These are phyloP conservation scores for Moniliella sp. DNA, from an alignment of 1,284 basidiomycete genomes.

Conservation along the genomic window DNA sequence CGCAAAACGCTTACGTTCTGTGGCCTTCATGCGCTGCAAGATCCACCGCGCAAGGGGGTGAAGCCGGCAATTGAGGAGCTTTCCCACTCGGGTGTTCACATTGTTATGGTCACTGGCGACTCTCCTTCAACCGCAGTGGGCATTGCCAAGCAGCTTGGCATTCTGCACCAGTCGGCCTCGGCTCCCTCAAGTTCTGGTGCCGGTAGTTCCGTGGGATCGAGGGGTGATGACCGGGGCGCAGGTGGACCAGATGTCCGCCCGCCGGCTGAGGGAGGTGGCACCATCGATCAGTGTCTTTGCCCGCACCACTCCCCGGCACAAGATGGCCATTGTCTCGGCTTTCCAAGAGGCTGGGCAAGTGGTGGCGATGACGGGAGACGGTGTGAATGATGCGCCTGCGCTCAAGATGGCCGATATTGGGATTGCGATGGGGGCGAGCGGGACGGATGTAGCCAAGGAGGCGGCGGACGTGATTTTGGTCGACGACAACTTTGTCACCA, in stretches of 20 bases:
- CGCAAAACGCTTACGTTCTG: slow-evolving; percentile 53
- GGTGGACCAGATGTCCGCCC: slow-evolving; percentile 39
- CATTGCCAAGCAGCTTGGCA: slow-evolving; percentile 82
- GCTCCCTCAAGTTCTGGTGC: too few relatives aligned
- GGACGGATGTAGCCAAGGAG: slow-evolving; percentile 95
- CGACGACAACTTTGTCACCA: slow-evolving; percentile 80
- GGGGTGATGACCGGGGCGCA: slow-evolving; percentile 86
- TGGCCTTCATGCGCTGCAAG: slow-evolving; percentile 51
- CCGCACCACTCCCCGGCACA: slow-evolving; percentile 91
- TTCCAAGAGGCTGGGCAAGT: slow-evolving; percentile 71
- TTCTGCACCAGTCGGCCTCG: slow-evolving; percentile 44
- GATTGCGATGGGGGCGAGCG: slow-evolving; percentile 71
- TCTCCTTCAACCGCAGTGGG: slow-evolving; percentile 68
- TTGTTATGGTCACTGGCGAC: slow-evolving; percentile 98
- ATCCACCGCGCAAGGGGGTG: slow-evolving; percentile 75
- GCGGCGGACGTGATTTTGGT: slow-evolving; percentile 96
- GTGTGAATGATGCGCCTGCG: slow-evolving; percentile 90
- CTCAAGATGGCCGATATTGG: slow-evolving; percentile 49
- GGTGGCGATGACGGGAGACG: slow-evolving; percentile 91
- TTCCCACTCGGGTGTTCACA: slow-evolving; percentile 64
- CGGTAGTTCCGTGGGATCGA: too few relatives aligned
- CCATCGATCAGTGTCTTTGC: slow-evolving; percentile 47
- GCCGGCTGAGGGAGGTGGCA: slow-evolving; percentile 39
- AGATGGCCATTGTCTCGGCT: slow-evolving; percentile 72
- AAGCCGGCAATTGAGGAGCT: slow-evolving; percentile 67